Conservation (phyloP, 2,329 filamentous ascomycete genomes). For the Teratosphaeria nubilosa region DNA sequence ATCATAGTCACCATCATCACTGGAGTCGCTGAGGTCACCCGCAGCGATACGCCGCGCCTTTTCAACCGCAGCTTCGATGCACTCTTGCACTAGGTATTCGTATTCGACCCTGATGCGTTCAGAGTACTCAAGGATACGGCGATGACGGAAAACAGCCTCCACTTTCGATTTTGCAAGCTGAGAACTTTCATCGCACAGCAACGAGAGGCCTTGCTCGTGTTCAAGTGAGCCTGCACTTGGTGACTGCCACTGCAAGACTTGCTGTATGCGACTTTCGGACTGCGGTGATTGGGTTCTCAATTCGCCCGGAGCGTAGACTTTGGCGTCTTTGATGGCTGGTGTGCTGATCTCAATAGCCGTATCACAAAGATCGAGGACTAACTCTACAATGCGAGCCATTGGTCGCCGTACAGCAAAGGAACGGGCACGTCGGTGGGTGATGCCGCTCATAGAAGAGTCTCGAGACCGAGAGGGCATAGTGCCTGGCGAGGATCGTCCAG, state of each 20-base stretch:
- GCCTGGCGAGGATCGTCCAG: constrained; percentile 60
- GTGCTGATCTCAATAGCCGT: constrained; percentile 92
- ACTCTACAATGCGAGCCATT: constrained; percentile 83
- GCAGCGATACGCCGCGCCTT: constrained; percentile 84
- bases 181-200: constrained; percentile 85
- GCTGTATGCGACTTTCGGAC: constrained; percentile 87
- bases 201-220: constrained; percentile 79
- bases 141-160: constrained; percentile 82
- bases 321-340: constrained; percentile 79
- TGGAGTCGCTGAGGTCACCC: constrained; percentile 72
- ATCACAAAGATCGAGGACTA: constrained; percentile 89
- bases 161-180: constrained; percentile 77
- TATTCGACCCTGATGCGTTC: constrained; percentile 94
- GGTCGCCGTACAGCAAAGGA: constrained; percentile 89
- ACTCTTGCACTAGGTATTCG: constrained; percentile 84
- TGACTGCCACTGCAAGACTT: constrained; percentile 94
- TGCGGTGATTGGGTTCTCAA: constrained; percentile 90
- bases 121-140: constrained; percentile 87
- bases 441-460: constrained; percentile 54
- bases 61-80: constrained; percentile 80
- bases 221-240: constrained; percentile 77
- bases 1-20: constrained; percentile 22
- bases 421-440: constrained; percentile 65
- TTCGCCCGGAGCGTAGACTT: constrained; percentile 57
- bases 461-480: constrained; percentile 56